Evolutionary conservation across 495 filamentous ascomycete species (phyloP).

Genomic region (Clavariopsis aquatica): DNA sequence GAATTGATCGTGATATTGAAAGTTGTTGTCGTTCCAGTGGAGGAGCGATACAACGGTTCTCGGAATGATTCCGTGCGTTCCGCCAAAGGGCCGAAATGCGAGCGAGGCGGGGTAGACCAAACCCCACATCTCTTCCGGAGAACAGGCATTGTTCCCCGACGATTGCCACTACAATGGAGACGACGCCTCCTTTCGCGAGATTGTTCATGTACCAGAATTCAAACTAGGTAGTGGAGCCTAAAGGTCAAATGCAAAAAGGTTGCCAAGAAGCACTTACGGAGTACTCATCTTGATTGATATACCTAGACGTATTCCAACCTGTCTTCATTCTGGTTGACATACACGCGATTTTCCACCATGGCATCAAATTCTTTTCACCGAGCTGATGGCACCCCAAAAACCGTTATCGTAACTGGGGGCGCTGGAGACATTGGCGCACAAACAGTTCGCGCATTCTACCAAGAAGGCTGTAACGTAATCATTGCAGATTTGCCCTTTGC

Average conservation of each 20-base stretch:
- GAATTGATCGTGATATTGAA: not conserved
- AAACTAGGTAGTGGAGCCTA: not conserved
- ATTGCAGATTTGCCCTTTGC: conserved; percentile 30
- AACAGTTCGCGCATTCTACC: conserved; percentile 27
- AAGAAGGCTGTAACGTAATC: conserved; percentile 26
- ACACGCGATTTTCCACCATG: not conserved
- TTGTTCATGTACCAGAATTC: not conserved
- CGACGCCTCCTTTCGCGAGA: not conserved
- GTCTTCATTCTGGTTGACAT: not conserved
- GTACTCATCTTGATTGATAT: not conserved
- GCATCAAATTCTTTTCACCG: not conserved
- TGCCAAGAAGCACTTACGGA: not conserved
- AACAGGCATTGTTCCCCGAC: conserved; percentile 16
- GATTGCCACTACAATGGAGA: not conserved
- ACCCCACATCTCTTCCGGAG: conserved; percentile 4
- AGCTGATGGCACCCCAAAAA: conserved; percentile 24
- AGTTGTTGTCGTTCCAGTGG: not conserved
- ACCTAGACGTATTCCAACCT: not conserved
- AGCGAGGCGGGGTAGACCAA: not conserved
- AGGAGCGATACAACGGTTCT: not conserved
- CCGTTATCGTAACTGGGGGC: conserved; percentile 32
- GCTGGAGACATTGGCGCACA: conserved; percentile 33
- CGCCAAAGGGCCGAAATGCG: not conserved
- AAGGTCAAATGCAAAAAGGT: not conserved
- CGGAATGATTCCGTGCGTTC: not conserved